Evolutionary conservation across 2,329 filamentous ascomycete species (phyloP).

Genomic region (Atkinsonella hypoxylon): DNA sequence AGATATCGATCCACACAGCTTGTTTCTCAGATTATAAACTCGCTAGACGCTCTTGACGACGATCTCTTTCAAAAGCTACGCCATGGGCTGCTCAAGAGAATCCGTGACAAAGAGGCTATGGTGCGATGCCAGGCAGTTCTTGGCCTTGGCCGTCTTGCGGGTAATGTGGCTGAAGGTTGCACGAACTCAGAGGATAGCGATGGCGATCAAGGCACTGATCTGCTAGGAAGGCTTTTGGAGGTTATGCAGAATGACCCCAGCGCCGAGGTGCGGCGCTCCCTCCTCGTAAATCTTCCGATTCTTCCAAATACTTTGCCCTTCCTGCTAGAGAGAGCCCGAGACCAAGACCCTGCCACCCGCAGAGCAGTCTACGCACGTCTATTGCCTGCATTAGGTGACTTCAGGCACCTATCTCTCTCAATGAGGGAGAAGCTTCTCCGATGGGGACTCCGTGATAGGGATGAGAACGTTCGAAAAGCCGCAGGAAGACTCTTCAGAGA

Average conservation of each 20-base stretch:
- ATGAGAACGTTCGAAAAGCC: conserved; percentile 87
- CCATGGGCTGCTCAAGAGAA: conserved; percentile 67
- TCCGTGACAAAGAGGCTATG: conserved; percentile 87
- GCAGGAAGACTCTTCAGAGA: conserved; percentile 83
- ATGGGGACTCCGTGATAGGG: conserved; percentile 88
- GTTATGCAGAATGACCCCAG: conserved; percentile 89
- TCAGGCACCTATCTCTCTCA: conserved; percentile 80
- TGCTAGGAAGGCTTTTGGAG: conserved; percentile 74
- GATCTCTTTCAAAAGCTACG: conserved; percentile 77
- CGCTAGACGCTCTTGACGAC: conserved; percentile 82
- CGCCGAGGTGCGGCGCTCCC: conserved; percentile 78
- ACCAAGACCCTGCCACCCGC: conserved; percentile 74
- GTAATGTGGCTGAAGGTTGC: conserved; percentile 61
- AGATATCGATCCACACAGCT: conserved; percentile 84
- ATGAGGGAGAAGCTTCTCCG: conserved; percentile 92
- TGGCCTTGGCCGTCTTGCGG: conserved; percentile 74
- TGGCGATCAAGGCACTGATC: conserved; percentile 47
- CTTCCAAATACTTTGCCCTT: conserved; percentile 72
- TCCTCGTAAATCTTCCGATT: conserved; percentile 84
- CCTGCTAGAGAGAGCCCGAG: conserved; percentile 79
- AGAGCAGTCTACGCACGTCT: conserved; percentile 78
- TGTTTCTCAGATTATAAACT: conserved; percentile 84
- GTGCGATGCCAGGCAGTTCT: conserved; percentile 87
- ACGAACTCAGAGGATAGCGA: conserved; percentile 60
- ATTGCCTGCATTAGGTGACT: conserved; percentile 81